phyloP scores from a whole-genome alignment of 805 yeast genomes.

The Huiozyma sinensis region DNA sequence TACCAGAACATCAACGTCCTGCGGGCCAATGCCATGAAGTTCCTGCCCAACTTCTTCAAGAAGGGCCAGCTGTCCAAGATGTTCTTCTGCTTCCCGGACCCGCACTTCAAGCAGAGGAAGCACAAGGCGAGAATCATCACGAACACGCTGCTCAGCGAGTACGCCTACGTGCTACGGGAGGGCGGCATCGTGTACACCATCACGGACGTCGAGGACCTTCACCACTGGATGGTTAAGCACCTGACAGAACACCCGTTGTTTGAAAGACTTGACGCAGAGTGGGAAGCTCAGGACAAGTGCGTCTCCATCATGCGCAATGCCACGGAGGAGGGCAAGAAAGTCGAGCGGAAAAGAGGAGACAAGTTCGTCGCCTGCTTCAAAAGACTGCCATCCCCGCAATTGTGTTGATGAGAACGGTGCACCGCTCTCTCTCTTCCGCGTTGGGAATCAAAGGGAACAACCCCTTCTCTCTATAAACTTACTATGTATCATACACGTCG shows the following conservation, averaged over 20 bases:
- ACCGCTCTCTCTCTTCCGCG: not conserved
- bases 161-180: constrained; percentile 78
- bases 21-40: constrained; percentile 96
- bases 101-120: constrained; percentile 93
- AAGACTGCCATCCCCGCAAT: constrained; percentile 52
- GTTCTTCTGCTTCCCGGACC: constrained; percentile 99
- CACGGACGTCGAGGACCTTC: constrained; percentile 89
- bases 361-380: constrained; percentile 84
- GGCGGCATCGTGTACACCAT: constrained; percentile 89
- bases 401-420: constrained; percentile 1
- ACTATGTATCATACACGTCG: too few species aligned
- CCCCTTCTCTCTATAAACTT: too few species aligned
- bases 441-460: too few species aligned
- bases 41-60: constrained; percentile 83
- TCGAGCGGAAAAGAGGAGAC: constrained; percentile 75
- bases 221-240: constrained; percentile 93
- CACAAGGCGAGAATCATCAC: constrained; percentile 96
- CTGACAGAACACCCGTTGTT: constrained; percentile 85
- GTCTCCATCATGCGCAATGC: constrained; percentile 79
- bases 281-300: constrained; percentile 74
- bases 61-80: constrained; percentile 78
- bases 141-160: constrained; percentile 77
- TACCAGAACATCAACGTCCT: constrained; percentile 84
- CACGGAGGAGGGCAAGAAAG: constrained; percentile 98
- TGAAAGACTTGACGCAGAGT: constrained; percentile 63